Evolutionary conservation across 1,284 basidiomycete species (phyloP), one percentile per base, ranked within the genome.

Genomic region (Microbotryomycetes sp.): DNA sequence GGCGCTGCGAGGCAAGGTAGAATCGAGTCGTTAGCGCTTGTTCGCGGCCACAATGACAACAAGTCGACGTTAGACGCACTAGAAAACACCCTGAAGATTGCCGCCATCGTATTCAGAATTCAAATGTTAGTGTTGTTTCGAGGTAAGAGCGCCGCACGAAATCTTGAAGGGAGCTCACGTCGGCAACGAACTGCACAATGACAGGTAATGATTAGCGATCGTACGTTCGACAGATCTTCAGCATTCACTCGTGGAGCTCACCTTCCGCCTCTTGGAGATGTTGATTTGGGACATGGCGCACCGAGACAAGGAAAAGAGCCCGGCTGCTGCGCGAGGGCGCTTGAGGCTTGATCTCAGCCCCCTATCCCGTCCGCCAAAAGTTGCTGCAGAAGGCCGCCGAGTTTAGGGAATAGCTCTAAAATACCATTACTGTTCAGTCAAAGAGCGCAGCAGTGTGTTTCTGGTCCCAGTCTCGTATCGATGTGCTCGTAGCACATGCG

Each of bases 191-290:
- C 62, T 61, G 62, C 45, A 2, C n/a, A n/a, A n/a, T n/a, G n/a
- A n/a, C n/a, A n/a, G n/a, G n/a, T n/a, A 28, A 25, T 36, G 28
- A 58, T 4, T 15, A n/a, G 23, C 9, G 5, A 6, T 23, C 12
- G 49, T 48, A 50, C 36, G 52, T 48, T 49, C 19, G 29, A n/a
- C 29, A 16, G 14, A 19, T 50, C 26, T 5, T 4, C 9, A 6
- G 22, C n/a, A 19, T 26, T 49, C 25, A 26, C 3, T 7, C 6
- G 15, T 9, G 19, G 19, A 16, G 51, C 63, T 61, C 53, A 68
- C 49, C 67, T 68, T 68, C 59, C 67, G 58, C 58, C 67, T 64
- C 67, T 68, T 68, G 49, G 67, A 68, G 62, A 68, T 65, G 67
- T 64, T 57, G 32, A 58, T 46, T 51, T 58, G 53, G 53, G 65